A percentile compares a stretch with the other conserved stretches of the same genome.
Conservation (phyloP, 1,284 basidiomycete species). For the Boletus austroedulis region DNA sequence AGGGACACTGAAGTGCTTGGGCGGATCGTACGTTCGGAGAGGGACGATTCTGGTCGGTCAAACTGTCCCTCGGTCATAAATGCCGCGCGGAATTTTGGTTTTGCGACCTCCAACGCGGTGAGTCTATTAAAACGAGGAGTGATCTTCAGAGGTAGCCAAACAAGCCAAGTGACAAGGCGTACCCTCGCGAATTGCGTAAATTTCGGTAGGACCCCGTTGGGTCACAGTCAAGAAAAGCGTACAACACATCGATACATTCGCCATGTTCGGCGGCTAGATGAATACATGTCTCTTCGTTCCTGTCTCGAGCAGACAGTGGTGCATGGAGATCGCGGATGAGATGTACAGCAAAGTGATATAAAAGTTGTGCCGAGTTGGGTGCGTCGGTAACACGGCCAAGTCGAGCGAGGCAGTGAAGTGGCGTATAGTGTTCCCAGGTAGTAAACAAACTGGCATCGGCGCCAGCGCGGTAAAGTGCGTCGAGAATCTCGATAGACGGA, state of each 20-base stretch:
- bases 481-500: conserved; percentile 60
- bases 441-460: conserved; percentile 71
- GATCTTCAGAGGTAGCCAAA: background rate
- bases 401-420: conserved; percentile 66
- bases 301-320: conserved; percentile 67
- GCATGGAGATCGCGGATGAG: conserved; percentile 64
- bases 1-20: conserved; percentile 41
- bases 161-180: conserved; percentile 17
- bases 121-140: conserved; percentile 41
- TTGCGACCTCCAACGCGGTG: conserved; percentile 64
- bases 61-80: conserved; percentile 52
- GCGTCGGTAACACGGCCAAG: conserved; percentile 41
- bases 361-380: conserved; percentile 38
- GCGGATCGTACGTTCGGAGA: conserved; percentile 57
- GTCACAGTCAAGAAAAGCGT: conserved; percentile 63
- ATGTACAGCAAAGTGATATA: conserved; percentile 61
- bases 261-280: conserved; percentile 93
- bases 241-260: conserved; percentile 60
- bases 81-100: conserved; percentile 55
- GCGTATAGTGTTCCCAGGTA: conserved; percentile 58
- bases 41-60: conserved; percentile 49
- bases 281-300: conserved; percentile 86
- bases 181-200: conserved; percentile 68
- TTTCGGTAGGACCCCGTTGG: conserved; percentile 50
- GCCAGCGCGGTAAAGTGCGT: conserved; percentile 68